Conservation (phyloP, 1,139 yeast genomes). For the Geotrichum citri-aurantii region DNA sequence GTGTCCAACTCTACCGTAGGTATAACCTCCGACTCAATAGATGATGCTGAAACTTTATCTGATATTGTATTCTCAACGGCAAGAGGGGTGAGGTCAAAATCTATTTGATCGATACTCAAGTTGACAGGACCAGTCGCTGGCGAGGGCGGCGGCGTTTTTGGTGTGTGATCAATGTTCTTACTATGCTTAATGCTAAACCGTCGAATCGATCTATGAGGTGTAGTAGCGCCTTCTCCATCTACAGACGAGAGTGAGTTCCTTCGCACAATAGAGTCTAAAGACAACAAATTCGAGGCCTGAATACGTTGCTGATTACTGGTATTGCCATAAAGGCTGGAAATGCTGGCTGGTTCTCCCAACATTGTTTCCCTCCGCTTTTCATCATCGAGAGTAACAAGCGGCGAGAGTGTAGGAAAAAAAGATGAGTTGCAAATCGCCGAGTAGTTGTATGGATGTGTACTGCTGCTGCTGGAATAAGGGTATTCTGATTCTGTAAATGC, state of each 20-base stretch:
- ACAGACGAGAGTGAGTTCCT: neutral
- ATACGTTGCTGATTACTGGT: conserved; percentile 19
- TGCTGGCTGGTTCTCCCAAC: conserved; percentile 20
- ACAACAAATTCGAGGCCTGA: neutral
- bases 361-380: conserved; percentile 29
- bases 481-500: conserved; percentile 18
- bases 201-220: neutral
- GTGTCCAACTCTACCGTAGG: neutral
- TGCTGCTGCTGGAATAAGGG: conserved; percentile 7
- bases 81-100: neutral
- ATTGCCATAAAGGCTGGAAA: conserved; percentile 17
- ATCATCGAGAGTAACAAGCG: conserved; percentile 32
- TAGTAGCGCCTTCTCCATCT: neutral
- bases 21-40: neutral
- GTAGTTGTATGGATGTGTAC: conserved; percentile 16
- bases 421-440: conserved; percentile 21
- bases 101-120: conserved; percentile 2
- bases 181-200: conserved; percentile 4
- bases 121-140: conserved; percentile 16
- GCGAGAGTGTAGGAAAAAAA: conserved; percentile 27
- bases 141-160: conserved; percentile 17
- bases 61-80: neutral
- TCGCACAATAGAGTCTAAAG: neutral
- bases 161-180: neutral
- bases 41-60: neutral